Base-by-base conservation (phyloP, 768 basidiomycete species). In the Tricholomella constricta region DNA sequence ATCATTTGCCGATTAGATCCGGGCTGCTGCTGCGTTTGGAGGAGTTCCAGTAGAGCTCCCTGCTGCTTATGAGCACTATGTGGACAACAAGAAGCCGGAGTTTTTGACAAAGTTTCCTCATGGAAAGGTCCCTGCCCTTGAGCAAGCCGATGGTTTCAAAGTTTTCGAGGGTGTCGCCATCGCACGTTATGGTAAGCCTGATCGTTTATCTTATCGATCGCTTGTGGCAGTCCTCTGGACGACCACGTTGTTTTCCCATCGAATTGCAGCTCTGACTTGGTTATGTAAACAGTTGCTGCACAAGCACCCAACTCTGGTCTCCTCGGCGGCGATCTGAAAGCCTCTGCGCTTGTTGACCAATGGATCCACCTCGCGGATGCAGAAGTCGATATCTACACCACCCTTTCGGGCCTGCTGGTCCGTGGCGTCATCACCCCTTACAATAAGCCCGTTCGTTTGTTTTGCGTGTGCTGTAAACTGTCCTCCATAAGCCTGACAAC, bases 61-160 rank as follows among this genome's bases (percentile, higher is more conserved):
- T 15, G 68, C 71, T n/a, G 61, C 59, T 45, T 89, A 88, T 67
- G 76, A 74, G 48, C 85, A 87, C 65, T 73, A 69, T 52, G 78
- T 84, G 57, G 79, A 82, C 65, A 90, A 90, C 77, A 82, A 81
- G 67, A 82, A 81, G 63, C 78, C 86, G 0, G 86, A 84, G 27
- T 91, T 85, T 70, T 65, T 83, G 41, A 66, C 64, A 41, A 92
- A 94, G 71, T 94, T 91, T 70, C 84, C 88, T 35, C 78, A 78
- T 52, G 86, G 88, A 46, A 90, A 92, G 77, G 82, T 95, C 60
- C 95, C 95, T 29, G 85, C 86, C 19, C 80, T 88, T 50, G 90
- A 93, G 67, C 76, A 80, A 42, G 69, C 74, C 12, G 82, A 91
- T 66, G 91, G 91, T 52, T 81, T 91, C 79, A 80, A 78, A 63